A percentile compares a stretch with the other conserved stretches of the same genome.
phyloP scores from a whole-genome alignment of 2,329 filamentous ascomycete species.

The Mycogone perniciosa region DNA sequence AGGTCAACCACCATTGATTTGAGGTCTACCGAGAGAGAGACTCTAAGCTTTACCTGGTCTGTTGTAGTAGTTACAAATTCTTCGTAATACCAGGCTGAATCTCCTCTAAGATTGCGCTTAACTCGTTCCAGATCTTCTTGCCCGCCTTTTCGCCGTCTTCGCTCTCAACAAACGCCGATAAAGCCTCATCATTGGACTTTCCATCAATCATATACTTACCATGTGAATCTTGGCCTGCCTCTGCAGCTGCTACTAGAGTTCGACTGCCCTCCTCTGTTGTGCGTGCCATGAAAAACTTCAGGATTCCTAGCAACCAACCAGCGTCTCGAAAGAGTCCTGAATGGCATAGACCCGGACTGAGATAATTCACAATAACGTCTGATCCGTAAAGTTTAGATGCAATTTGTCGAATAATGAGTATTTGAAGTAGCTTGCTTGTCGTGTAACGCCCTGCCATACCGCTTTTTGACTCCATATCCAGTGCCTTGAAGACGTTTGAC shows the following conservation, averaged over 20 bases:
- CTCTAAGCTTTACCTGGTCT: too few relatives aligned
- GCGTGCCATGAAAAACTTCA: background rate
- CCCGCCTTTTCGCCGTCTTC: too few relatives aligned
- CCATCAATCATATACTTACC: slow-evolving; percentile 18
- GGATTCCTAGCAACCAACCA: background rate
- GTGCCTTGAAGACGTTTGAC: background rate
- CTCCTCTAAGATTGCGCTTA: too few relatives aligned
- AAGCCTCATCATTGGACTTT: background rate
- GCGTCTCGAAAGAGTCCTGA: slow-evolving; percentile 13
- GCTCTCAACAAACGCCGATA: too few relatives aligned
- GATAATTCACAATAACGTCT: slow-evolving; percentile 26
- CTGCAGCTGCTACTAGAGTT: slow-evolving; percentile 21
- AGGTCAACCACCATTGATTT: too few relatives aligned
- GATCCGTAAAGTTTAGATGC: slow-evolving; percentile 20
- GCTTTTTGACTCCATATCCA: background rate
- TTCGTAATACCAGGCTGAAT: too few relatives aligned
- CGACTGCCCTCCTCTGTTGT: slow-evolving; percentile 24
- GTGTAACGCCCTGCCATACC: slow-evolving; percentile 16
- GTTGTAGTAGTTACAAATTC: too few relatives aligned
- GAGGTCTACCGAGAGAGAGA: too few relatives aligned
- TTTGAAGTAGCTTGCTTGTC: slow-evolving; percentile 23
- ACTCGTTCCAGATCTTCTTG: too few relatives aligned
- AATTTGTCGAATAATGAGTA: slow-evolving; percentile 22
- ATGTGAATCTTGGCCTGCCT: slow-evolving; percentile 22
- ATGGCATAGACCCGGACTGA: slow-evolving; percentile 25